A percentile compares a stretch with the other conserved stretches of the same genome.
Conservation (phyloP, 2,329 filamentous ascomycete genomes). For the Stagonosporopsis tanaceti region DNA sequence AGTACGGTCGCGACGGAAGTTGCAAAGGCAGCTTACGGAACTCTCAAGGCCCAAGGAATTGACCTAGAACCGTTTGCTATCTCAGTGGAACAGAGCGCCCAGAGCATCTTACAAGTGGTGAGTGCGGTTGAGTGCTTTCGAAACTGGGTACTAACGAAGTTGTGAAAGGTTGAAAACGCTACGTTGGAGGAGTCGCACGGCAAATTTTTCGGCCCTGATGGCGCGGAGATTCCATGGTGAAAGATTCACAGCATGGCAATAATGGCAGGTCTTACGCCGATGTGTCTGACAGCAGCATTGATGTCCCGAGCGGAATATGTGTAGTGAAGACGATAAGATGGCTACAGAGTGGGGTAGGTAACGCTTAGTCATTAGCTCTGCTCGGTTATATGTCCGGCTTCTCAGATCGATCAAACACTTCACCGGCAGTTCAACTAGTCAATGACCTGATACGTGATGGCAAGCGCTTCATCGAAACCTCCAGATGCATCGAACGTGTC, state of each 20-base stretch:
- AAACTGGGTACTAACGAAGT: not conserved
- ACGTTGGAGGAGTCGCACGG: conserved; percentile 17
- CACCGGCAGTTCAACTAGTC: not conserved
- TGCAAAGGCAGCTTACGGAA: conserved; percentile 8
- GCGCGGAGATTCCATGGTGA: conserved; percentile 23
- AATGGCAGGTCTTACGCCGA: not conserved
- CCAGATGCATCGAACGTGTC: not conserved
- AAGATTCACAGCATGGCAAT: not conserved
- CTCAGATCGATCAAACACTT: not conserved
- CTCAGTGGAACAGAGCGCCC: conserved; percentile 18
- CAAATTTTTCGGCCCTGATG: conserved; percentile 21
- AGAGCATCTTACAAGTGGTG: conserved; percentile 14
- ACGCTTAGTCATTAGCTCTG: not conserved
- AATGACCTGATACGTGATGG: not conserved
- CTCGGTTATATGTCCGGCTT: not conserved
- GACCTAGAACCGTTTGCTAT: conserved; percentile 7
- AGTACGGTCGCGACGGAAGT: conserved; percentile 21
- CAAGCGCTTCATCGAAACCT: not conserved
- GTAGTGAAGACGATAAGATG: too few species aligned
- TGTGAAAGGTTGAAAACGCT: conserved; percentile 20
- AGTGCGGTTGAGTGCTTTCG: not conserved
- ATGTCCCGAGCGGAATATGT: too few species aligned
- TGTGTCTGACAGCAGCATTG: not conserved
- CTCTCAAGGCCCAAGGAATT: conserved; percentile 9
- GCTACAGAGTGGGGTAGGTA: not conserved